Evolutionary conservation across 495 filamentous ascomycete genomes (phyloP).

Genomic region (Penicillium roqueforti): DNA sequence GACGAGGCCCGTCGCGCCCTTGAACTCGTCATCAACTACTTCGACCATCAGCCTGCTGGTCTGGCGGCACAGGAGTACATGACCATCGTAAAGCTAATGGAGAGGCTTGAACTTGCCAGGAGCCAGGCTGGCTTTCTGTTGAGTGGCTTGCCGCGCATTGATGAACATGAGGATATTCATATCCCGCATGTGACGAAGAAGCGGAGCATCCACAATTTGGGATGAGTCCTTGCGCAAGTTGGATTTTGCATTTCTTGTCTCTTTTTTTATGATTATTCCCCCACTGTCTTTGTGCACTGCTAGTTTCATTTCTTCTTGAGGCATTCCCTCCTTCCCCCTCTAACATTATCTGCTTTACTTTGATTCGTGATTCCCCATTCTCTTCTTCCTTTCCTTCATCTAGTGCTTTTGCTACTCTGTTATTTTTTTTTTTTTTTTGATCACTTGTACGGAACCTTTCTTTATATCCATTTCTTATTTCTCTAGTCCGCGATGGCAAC

Average conservation of each 20-base stretch:
- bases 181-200: conserved; percentile 38
- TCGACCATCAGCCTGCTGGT: conserved; percentile 66
- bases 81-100: conserved; percentile 77
- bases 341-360: background rate
- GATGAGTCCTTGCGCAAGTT: conserved; percentile 12
- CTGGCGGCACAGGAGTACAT: conserved; percentile 77
- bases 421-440: background rate
- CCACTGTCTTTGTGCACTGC: conserved; percentile 2
- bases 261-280: conserved; percentile 11
- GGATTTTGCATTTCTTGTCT: background rate
- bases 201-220: conserved; percentile 52
- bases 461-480: background rate
- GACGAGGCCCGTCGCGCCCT: conserved; percentile 85
- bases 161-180: conserved; percentile 40
- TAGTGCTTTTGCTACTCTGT: background rate
- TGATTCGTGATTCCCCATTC: background rate
- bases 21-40: conserved; percentile 80
- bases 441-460: background rate
- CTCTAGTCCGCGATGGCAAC: background rate
- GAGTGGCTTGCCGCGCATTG: conserved; percentile 66
- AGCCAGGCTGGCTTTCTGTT: conserved; percentile 53
- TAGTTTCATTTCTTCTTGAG: background rate
- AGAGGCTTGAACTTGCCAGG: conserved; percentile 73
- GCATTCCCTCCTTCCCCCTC: background rate
- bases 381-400: background rate